Base-by-base conservation (phyloP, 1,139 yeast genomes). In the Geotrichum klebahnii region DNA sequence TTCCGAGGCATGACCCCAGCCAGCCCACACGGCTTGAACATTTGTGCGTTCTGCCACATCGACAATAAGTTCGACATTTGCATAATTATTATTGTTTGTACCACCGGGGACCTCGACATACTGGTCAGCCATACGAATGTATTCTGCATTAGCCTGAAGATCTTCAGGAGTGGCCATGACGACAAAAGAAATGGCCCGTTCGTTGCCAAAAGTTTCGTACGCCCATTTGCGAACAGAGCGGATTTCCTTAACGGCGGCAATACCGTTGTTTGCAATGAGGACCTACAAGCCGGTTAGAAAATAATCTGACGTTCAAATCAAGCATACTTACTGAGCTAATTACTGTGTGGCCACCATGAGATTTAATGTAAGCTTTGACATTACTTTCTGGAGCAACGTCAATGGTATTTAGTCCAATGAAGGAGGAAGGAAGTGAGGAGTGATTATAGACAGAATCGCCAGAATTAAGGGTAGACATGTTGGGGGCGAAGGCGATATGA, bases 161-260 rank as follows among this genome's bases (percentile, higher is more conserved):
- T 92, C 99, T 70, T 92, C 99, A 20, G 98, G 98, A 23, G 99
- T 92, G 54, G 98, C 98, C 99, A 92, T 92, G 41, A 86, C 97
- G 38, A 92, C 92, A 67, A 92, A 94, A 61, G 87, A 88, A 58
- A 92, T 85, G 55, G 95, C 90, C 65, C 86, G 79, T 70, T 92
- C 97, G 65, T 94, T 83, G 57, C 96, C 96, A 73, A 92, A 92
- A 23, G 96, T 89, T 70, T 92, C 97, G 70, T 92, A 94, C 39
- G 97, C 92, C 98, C 98, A 94, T 76, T 90, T 90, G 71, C 98
- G 81, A 46, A 92, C 88, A 10, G 96, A 87, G 63, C 99, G 80
- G 67, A 94, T 94, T 73, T 92, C 97, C 69, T 92, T 92, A 55
- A 92, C 98, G 50, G 99, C 99, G 37, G 96, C 98, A 68, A 92